Evolutionary conservation across 176 grass and related monocot species (phyloP), one percentile per base, ranked within the genome.

Genomic region (Triticum aestivum): DNA sequence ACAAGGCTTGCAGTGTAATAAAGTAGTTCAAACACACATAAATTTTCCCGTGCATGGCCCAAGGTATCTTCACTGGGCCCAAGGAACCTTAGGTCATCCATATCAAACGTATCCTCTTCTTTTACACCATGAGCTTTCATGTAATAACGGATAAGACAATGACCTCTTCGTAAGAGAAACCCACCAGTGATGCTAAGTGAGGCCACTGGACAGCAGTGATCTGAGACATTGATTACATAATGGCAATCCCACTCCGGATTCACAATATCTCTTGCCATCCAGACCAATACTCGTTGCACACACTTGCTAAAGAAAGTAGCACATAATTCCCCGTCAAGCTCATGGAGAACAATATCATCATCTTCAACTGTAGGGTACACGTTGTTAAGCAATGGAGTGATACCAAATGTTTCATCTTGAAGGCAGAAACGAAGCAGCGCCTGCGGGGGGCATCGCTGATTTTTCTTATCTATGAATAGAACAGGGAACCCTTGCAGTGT

Each of bases 1-100:
- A 84, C 82, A 63, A 84, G 82, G 69, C 82, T 84, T 84, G 73
- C 37, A 0, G 69, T 63, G 54, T 75, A 75, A 21, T 56, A n/a
- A n/a, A 45, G 8, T 33, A 75, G 9, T 10, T 75, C 69, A 29
- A 74, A 84, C 15, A 3, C 56, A 21, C 6, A 17, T 75, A 74
- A 15, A 32, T 63, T 27, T 75, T 64, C 4, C 52, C 82, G 75
- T 64, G 37, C 82, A 64, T 47, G 21, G 15, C 82, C 54, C 56
- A 75, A 63, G 56, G 24, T 63, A 37, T 65, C 70, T 84, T 75
- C 70, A 33, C 2, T 11, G 6, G 70, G 24, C 27, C 18, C 71
- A 84, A 75, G 15, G 39, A 64, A 84, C 38, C 56, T 84, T 65
- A 84, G 62, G 18, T 45, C 82, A 34, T 75, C 11, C 14, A 75